These are phyloP conservation scores for Rhodotorula sphaerocarpa DNA, from an alignment of 768 basidiomycete genomes.

Conservation along the genomic window DNA sequence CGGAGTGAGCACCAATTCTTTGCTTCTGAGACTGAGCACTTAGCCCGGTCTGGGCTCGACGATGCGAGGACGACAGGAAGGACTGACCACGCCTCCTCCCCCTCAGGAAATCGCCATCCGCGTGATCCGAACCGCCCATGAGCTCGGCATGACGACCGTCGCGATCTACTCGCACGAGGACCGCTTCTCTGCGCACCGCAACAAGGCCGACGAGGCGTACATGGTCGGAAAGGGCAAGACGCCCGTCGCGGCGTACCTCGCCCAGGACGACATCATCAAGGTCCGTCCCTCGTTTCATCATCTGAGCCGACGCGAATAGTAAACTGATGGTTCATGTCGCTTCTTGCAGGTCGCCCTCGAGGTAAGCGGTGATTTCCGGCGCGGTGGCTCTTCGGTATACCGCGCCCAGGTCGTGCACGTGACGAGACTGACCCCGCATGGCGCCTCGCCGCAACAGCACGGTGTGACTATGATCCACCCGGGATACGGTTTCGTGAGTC, in stretches of 20 bases:
- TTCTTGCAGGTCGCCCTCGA: slow-evolving; percentile 20
- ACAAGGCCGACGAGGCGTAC: slow-evolving; percentile 99
- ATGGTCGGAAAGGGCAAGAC: slow-evolving; percentile 93
- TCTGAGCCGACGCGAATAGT: not conserved
- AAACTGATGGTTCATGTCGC: no score
- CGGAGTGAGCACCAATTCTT: slow-evolving; percentile 40
- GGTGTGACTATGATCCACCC: slow-evolving; percentile 99
- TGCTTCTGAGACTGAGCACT: no score
- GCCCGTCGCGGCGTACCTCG: slow-evolving; percentile 92
- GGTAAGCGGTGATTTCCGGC: not conserved
- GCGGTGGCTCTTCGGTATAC: no score
- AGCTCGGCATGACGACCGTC: slow-evolving; percentile 97
- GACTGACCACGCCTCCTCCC: no score
- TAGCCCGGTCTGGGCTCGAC: no score
- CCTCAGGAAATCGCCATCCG: slow-evolving; percentile 94
- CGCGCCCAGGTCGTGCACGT: no score
- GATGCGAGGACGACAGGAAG: no score
- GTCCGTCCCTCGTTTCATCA: slow-evolving; percentile 47
- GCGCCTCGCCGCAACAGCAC: slow-evolving; percentile 49
- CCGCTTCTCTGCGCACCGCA: slow-evolving; percentile 89
- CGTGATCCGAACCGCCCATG: slow-evolving; percentile 83
- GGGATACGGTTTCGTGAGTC: slow-evolving; percentile 18
- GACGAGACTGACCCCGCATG: no score
- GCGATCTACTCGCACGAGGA: slow-evolving; percentile 98
- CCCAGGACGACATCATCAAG: slow-evolving; percentile 92